Conservation (phyloP, 2,329 filamentous ascomycete genomes). For the Colletotrichum orbiculare region DNA sequence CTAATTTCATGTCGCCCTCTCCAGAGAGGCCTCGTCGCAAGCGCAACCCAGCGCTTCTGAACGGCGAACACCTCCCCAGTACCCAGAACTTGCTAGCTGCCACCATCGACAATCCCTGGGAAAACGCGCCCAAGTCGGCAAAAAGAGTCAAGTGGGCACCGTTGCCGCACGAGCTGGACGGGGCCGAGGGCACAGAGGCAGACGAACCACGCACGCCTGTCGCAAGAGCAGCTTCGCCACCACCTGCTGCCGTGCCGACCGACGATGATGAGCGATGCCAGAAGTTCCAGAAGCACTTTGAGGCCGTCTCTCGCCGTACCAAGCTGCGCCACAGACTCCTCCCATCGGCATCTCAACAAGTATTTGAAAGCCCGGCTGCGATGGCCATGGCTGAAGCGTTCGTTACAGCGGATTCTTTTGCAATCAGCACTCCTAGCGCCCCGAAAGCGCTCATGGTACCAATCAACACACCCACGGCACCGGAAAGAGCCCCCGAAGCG, state of each 20-base stretch:
- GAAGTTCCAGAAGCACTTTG: constrained; percentile 61
- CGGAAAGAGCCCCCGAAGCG: constrained; percentile 27
- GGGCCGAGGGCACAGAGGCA: constrained; percentile 38
- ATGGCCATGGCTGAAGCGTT: constrained; percentile 63
- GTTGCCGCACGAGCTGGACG: constrained; percentile 43
- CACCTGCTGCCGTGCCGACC: constrained; percentile 52
- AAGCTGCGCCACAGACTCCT: constrained; percentile 48
- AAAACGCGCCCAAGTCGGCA: constrained; percentile 35
- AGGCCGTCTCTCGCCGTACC: constrained; percentile 52
- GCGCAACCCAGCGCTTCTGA: constrained; percentile 39
- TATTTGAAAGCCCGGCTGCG: constrained; percentile 51
- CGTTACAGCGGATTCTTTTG: constrained; percentile 52
- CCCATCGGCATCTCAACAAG: constrained; percentile 56
- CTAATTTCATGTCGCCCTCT: constrained; percentile 63
- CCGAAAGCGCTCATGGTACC: constrained; percentile 32
- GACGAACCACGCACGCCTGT: constrained; percentile 21
- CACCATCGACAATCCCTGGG: constrained; percentile 49
- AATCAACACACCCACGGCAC: constrained; percentile 1
- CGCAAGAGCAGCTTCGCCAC: constrained; percentile 50
- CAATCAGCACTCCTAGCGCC: not conserved
- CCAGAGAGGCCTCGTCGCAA: constrained; percentile 48
- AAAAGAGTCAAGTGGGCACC: constrained; percentile 53
- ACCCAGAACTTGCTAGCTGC: constrained; percentile 51
- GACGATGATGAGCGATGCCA: constrained; percentile 53
- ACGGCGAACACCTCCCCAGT: constrained; percentile 42